Percentiles rank a stretch among this genome's conserved stretches.
Conservation (phyloP, 2,329 filamentous ascomycete genomes). For the Diaporthe sp. region DNA sequence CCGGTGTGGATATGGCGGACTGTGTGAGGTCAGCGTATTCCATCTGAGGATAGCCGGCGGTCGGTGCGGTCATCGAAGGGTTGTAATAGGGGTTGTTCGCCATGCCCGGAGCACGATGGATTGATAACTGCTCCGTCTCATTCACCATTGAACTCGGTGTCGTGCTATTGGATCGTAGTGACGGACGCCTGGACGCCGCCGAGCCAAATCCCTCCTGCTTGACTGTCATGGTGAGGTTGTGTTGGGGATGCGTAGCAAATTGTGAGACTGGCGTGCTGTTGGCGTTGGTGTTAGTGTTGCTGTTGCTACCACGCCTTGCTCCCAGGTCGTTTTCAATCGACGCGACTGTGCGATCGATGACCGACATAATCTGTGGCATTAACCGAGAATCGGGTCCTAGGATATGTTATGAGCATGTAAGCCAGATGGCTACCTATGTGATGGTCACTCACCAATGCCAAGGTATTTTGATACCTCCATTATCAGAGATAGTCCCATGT, state of each 20-base stretch:
- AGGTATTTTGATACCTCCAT: conserved; percentile 73
- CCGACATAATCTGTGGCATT: conserved; percentile 55
- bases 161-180: conserved; percentile 12
- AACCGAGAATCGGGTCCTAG: conserved; percentile 57
- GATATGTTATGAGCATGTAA: neutral
- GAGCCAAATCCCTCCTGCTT: conserved; percentile 28
- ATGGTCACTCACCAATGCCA: conserved; percentile 69
- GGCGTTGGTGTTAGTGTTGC: neutral
- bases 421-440: neutral
- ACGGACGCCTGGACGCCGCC: neutral
- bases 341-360: conserved; percentile 62
- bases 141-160: conserved; percentile 23
- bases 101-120: conserved; percentile 13
- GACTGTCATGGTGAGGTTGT: conserved; percentile 12
- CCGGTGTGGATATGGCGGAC: conserved; percentile 21
- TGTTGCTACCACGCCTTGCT: conserved; percentile 42
- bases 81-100: conserved; percentile 25
- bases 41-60: conserved; percentile 27
- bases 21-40: conserved; percentile 28
- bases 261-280: conserved; percentile 18
- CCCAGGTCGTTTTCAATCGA: conserved; percentile 64
- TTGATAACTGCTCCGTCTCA: conserved; percentile 12
- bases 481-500: conserved; percentile 74
- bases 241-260: conserved; percentile 1
- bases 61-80: conserved; percentile 21